Percentiles rank a stretch among this genome's conserved stretches.
Conservation (phyloP, 768 basidiomycete genomes). For the Filobasidium wieringae region DNA sequence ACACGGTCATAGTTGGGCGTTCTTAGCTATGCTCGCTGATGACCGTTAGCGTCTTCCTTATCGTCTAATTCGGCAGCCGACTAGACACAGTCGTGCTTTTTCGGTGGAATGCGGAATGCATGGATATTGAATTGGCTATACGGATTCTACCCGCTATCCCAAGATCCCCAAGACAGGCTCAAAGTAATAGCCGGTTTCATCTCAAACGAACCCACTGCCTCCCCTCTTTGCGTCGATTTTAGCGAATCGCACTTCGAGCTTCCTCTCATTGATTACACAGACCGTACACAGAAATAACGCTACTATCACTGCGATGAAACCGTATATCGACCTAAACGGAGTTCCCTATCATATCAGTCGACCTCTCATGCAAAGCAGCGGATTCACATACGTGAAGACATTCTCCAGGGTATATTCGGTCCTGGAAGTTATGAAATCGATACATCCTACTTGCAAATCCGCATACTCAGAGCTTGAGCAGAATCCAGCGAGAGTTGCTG, state of each 20-base stretch:
- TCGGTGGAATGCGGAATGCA: too few relatives aligned
- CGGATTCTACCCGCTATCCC: too few relatives aligned
- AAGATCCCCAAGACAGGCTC: too few relatives aligned
- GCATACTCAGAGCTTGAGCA: slow-evolving; percentile 62
- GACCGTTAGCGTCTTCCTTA: too few relatives aligned
- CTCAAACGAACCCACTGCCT: slow-evolving; percentile 68
- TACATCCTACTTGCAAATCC: slow-evolving; percentile 29
- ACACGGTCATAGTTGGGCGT: too few relatives aligned
- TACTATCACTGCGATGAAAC: slow-evolving; percentile 68
- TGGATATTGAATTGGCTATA: too few relatives aligned
- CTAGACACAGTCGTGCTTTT: too few relatives aligned
- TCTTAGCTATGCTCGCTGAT: too few relatives aligned
- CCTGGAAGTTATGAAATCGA: slow-evolving; percentile 36
- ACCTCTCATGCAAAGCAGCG: background rate
- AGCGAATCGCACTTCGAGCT: slow-evolving; percentile 71
- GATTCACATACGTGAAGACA: slow-evolving; percentile 58
- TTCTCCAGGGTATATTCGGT: slow-evolving; percentile 66
- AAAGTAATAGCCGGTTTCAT: background rate
- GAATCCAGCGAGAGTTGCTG: slow-evolving; percentile 46
- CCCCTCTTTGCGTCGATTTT: slow-evolving; percentile 82
- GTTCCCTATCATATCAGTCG: background rate
- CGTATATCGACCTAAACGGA: slow-evolving; percentile 47
- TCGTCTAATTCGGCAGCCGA: too few relatives aligned
- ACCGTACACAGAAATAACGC: slow-evolving; percentile 65
- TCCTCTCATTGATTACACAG: slow-evolving; percentile 76